Evolutionary conservation across 305 asterid genomes (phyloP), one percentile per base, ranked within the genome.

Genomic region (Stenogyne calaminthoides): DNA sequence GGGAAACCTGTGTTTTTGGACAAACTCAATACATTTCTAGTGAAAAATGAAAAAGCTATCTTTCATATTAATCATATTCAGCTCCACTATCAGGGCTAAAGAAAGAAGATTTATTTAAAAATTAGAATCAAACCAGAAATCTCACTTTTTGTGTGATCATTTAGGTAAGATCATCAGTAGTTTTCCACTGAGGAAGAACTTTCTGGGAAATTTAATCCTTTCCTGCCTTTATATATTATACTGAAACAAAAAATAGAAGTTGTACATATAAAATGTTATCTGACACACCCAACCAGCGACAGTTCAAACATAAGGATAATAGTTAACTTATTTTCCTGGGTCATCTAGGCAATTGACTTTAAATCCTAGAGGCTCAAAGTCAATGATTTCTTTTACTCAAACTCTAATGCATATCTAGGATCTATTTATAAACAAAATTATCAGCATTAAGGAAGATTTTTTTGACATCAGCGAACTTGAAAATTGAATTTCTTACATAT

Each of bases 61-160:
- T n/a, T 51, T 73, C 20, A 16, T 55, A 40, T 54, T 39, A 3
- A 39, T 42, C 67, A 39, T 20, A 51, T 19, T 8, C 61, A 40
- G 55, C 46, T 74, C 29, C 52, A 40, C 29, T 65, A 49, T 71
- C 62, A n/a, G 36, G 14, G 14, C 42, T 64, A 22, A 47, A 47
- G 65, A 37, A 44, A 36, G 12, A 49, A 64, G 77, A 55, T 58
- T 25, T 39, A 10, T 70, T 69, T 73, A 66, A 29, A 37, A 73
- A 22, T 65, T 16, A 55, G 40, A 65, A 57, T n/a, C 61, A 27
- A 36, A 39, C 11, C 37, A 25, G 19, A 29, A 44, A 29, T 40
- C 64, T 49, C 47, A 36, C 18, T 49, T 39, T 61, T 44, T 29
- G 14, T 71, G 61, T 10, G 22, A 27, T 44, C 51, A 32, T 44